Conservation (phyloP, 164 flowering plant species). For the Annona squamosa region DNA sequence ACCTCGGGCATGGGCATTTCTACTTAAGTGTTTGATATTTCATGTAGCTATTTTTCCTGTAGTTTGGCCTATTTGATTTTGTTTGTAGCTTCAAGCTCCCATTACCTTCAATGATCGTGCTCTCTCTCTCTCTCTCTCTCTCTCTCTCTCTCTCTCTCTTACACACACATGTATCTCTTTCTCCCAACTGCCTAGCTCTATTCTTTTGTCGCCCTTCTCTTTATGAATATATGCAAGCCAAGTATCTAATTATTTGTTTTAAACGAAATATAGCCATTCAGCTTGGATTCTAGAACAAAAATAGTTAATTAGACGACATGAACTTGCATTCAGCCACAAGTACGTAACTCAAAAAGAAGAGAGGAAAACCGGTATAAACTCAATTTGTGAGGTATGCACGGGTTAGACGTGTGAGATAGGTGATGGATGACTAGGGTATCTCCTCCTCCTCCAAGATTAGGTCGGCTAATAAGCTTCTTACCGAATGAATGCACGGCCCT, state of each 20-base stretch:
- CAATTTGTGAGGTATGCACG: too few relatives aligned
- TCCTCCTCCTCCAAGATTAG: too few relatives aligned
- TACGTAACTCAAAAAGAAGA: too few relatives aligned
- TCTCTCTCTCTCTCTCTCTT: neutral
- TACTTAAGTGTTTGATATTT: slow-evolving; percentile 6
- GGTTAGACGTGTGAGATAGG: too few relatives aligned
- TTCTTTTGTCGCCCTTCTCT: neutral
- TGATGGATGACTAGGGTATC: too few relatives aligned
- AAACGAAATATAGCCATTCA: neutral
- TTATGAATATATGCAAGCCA: neutral
- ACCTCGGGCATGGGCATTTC: neutral
- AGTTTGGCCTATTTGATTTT: slow-evolving; percentile 13
- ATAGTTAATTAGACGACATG: too few relatives aligned
- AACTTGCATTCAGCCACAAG: too few relatives aligned
- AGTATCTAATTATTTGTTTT: neutral
- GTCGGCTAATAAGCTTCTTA: too few relatives aligned
- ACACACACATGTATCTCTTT: too few relatives aligned
- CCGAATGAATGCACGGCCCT: too few relatives aligned
- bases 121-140: neutral
- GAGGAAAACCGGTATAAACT: too few relatives aligned
- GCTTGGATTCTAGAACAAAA: neutral
- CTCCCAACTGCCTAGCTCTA: neutral
- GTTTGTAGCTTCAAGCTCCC: slow-evolving; percentile 15
- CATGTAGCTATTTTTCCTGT: slow-evolving; percentile 6
- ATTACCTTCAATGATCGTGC: neutral